Percentiles rank a stretch among this genome's conserved stretches.
Evolutionary conservation across 2,329 filamentous ascomycete genomes (phyloP).

Genomic region (Colletotrichum truncatum): DNA sequence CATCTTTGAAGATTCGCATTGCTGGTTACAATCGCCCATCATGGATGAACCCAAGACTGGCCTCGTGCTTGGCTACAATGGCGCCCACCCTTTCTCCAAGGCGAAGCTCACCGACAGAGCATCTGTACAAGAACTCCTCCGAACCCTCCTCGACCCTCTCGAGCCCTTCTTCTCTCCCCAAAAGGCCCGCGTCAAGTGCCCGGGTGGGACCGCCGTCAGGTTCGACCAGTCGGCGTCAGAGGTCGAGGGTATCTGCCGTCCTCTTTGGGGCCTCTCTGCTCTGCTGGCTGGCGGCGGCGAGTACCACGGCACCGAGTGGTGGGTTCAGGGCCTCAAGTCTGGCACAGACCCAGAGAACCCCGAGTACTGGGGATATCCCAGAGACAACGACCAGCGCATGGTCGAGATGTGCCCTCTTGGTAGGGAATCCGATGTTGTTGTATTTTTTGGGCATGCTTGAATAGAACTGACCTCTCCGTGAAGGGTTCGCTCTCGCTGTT

Average conservation of each 20-base stretch:
- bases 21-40: not conserved
- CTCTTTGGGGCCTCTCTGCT: slow-evolving; percentile 78
- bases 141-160: slow-evolving; percentile 74
- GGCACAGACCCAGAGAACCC: slow-evolving; percentile 75
- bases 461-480: not conserved
- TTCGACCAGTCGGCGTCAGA: slow-evolving; percentile 83
- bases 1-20: not conserved
- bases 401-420: slow-evolving; percentile 84
- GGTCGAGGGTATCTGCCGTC: slow-evolving; percentile 79
- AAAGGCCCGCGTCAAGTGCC: slow-evolving; percentile 71
- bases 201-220: slow-evolving; percentile 76
- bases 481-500: slow-evolving; percentile 76
- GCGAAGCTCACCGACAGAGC: slow-evolving; percentile 59
- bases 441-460: no score
- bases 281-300: slow-evolving; percentile 74
- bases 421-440: slow-evolving; percentile 32
- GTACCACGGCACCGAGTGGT: slow-evolving; percentile 71
- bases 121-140: slow-evolving; percentile 69
- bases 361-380: slow-evolving; percentile 81
- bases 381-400: slow-evolving; percentile 84
- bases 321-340: slow-evolving; percentile 74
- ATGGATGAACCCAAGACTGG: slow-evolving; percentile 30
- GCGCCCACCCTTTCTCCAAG: slow-evolving; percentile 63
- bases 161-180: slow-evolving; percentile 75
- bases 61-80: slow-evolving; percentile 58